Percentiles rank a stretch among this genome's conserved stretches.
Evolutionary conservation across 2,329 filamentous ascomycete genomes (phyloP).

Genomic region (Colletotrichum spinosum): DNA sequence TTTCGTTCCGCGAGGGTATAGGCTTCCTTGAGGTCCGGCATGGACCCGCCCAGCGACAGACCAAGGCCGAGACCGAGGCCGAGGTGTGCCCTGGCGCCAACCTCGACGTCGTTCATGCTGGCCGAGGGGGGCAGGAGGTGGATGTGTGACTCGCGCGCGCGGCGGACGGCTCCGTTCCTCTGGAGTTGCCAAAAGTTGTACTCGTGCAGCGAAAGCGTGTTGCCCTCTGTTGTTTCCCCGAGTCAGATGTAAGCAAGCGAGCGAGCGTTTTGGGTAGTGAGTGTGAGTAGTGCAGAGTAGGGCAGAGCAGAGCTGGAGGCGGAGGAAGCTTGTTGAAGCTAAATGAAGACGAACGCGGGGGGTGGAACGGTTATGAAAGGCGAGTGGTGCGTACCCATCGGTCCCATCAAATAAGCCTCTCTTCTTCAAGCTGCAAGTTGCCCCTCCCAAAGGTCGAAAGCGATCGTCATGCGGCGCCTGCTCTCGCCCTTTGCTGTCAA

Average conservation of each 20-base stretch:
- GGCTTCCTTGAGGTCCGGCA: too few relatives aligned
- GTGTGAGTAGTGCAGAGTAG: too few relatives aligned
- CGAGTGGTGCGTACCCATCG: conserved; percentile 8
- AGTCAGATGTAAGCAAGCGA: conserved; percentile 3
- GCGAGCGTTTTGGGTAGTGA: background rate
- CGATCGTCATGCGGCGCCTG: too few relatives aligned
- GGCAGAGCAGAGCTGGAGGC: too few relatives aligned
- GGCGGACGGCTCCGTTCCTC: conserved; percentile 7
- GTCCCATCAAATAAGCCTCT: conserved; percentile 9
- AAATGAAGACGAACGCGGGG: too few relatives aligned
- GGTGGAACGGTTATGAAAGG: background rate
- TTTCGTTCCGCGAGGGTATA: too few relatives aligned
- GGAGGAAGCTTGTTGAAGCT: too few relatives aligned
- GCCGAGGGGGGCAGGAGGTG: background rate
- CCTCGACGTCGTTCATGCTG: conserved; percentile 4
- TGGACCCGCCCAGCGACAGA: too few relatives aligned
- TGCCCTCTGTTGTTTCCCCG: conserved; percentile 1
- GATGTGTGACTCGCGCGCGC: conserved; percentile 1
- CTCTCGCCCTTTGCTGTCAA: too few relatives aligned
- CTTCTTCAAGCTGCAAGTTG: too few relatives aligned
- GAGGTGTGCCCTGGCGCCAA: too few relatives aligned
- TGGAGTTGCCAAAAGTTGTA: conserved; percentile 11
- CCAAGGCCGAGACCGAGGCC: background rate
- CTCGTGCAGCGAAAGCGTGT: conserved; percentile 1
- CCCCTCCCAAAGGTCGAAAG: too few relatives aligned